Conservation (phyloP, 768 basidiomycete species). For the Podaxis carcinomalis region DNA sequence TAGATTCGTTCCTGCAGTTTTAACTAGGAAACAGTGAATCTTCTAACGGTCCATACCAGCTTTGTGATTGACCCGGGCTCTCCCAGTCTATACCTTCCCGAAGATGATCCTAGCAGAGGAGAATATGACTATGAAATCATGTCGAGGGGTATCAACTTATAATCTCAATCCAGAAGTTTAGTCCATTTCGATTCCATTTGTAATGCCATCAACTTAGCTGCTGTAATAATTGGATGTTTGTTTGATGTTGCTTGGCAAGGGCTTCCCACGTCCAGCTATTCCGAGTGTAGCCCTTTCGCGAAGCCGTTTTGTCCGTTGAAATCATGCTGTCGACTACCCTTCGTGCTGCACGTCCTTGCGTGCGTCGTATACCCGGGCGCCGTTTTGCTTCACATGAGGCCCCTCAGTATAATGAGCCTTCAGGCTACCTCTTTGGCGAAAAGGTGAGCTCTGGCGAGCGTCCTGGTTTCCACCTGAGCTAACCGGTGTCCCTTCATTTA, state of each 20-base stretch:
- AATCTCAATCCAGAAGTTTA: not conserved
- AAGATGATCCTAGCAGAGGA: conserved; percentile 25
- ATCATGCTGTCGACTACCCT: conserved; percentile 48
- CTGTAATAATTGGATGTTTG: not conserved
- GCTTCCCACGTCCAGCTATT: conserved; percentile 5
- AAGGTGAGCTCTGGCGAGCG: conserved; percentile 49
- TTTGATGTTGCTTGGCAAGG: conserved; percentile 13
- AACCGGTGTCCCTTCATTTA: conserved; percentile 22
- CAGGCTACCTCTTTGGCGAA: conserved; percentile 85
- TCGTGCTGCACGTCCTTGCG: conserved; percentile 40
- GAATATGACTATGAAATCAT: conserved; percentile 44
- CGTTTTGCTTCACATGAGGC: conserved; percentile 72
- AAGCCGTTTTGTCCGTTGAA: conserved; percentile 5
- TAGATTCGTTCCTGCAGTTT: not conserved
- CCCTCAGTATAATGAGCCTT: conserved; percentile 85
- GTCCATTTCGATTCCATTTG: too few relatives aligned
- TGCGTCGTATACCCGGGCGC: conserved; percentile 31
- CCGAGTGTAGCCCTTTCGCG: conserved; percentile 8
- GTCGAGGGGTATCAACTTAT: conserved; percentile 23
- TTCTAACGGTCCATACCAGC: conserved; percentile 25
- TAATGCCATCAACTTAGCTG: not conserved
- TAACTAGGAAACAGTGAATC: not conserved
- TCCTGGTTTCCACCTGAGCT: not conserved
- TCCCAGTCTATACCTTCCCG: conserved; percentile 31
- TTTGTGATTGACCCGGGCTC: conserved; percentile 51